Evolutionary conservation across 192 early-diverging fungal species (phyloP).

Genomic region (Mortierella hygrophila): DNA sequence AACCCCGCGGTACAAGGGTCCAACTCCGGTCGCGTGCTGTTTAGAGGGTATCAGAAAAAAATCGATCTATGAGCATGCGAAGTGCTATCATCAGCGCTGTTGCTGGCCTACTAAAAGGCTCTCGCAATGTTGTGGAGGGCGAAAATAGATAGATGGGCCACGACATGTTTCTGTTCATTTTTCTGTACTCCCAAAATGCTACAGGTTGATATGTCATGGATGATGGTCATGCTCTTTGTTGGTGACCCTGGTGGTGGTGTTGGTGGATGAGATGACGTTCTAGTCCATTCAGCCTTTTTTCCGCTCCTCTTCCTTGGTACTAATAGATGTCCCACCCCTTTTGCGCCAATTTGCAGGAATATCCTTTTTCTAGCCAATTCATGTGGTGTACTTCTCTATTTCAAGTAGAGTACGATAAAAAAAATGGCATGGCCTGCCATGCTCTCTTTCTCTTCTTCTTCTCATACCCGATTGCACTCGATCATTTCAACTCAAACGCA

Average conservation of each 20-base stretch:
- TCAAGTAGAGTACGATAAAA: background rate
- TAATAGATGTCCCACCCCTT: background rate
- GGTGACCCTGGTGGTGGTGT: background rate
- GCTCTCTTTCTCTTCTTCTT: background rate
- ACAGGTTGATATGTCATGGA: background rate
- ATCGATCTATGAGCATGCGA: background rate
- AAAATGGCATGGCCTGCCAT: background rate
- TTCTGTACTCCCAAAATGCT: background rate
- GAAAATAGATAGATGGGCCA: background rate
- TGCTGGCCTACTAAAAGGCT: background rate
- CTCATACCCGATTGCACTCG: background rate
- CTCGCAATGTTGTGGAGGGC: background rate
- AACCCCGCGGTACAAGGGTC: slow-evolving; percentile 5
- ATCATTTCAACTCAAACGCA: background rate
- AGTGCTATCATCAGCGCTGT: background rate
- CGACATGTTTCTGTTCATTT: background rate
- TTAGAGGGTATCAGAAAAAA: background rate
- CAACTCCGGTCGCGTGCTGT: slow-evolving; percentile 7
- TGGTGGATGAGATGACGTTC: background rate
- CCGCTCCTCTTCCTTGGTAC: background rate
- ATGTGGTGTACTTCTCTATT: too few relatives aligned
- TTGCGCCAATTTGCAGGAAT: background rate
- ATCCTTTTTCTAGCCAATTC: background rate
- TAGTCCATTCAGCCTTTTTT: background rate
- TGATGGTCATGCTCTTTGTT: background rate